These are phyloP conservation scores for Pseudogymnoascus sp. DNA, from an alignment of 2,329 filamentous ascomycete genomes.

Conservation along the genomic window DNA sequence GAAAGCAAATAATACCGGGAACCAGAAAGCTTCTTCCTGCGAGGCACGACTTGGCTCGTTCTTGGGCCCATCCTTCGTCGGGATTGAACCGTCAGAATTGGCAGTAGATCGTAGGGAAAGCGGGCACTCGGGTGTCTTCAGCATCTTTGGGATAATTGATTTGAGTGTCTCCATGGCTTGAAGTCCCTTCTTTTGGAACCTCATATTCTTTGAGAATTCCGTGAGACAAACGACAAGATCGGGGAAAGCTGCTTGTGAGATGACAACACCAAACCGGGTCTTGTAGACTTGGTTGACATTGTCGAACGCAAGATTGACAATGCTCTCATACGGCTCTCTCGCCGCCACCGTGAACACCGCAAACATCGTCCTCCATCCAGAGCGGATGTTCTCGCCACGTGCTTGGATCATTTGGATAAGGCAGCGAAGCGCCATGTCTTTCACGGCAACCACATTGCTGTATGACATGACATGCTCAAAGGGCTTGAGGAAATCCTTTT, in stretches of 20 bases:
- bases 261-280: slow-evolving; percentile 88
- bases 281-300: slow-evolving; percentile 95
- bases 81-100: slow-evolving; percentile 29
- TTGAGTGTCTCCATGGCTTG: slow-evolving; percentile 94
- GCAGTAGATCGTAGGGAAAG: slow-evolving; percentile 56
- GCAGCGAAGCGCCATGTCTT: slow-evolving; percentile 93
- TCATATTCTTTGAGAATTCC: slow-evolving; percentile 97
- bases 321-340: slow-evolving; percentile 83
- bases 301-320: slow-evolving; percentile 94
- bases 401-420: slow-evolving; percentile 99
- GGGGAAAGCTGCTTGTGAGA: slow-evolving; percentile 92
- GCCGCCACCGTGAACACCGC: slow-evolving; percentile 96
- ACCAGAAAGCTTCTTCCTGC: slow-evolving; percentile 97
- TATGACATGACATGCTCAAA: slow-evolving; percentile 98
- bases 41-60: slow-evolving; percentile 69
- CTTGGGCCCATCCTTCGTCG: slow-evolving; percentile 32
- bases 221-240: slow-evolving; percentile 94
- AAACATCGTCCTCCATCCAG: slow-evolving; percentile 99
- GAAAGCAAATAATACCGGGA: slow-evolving; percentile 94
- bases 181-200: slow-evolving; percentile 96
- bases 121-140: slow-evolving; percentile 90
- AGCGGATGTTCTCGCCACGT: slow-evolving; percentile 90
- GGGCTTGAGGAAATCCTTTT: slow-evolving; percentile 97
- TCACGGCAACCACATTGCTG: slow-evolving; percentile 81
- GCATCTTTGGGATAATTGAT: slow-evolving; percentile 87